These are phyloP conservation scores for Suillus clintonianus DNA, from an alignment of 768 basidiomycete genomes.

Conservation along the genomic window DNA sequence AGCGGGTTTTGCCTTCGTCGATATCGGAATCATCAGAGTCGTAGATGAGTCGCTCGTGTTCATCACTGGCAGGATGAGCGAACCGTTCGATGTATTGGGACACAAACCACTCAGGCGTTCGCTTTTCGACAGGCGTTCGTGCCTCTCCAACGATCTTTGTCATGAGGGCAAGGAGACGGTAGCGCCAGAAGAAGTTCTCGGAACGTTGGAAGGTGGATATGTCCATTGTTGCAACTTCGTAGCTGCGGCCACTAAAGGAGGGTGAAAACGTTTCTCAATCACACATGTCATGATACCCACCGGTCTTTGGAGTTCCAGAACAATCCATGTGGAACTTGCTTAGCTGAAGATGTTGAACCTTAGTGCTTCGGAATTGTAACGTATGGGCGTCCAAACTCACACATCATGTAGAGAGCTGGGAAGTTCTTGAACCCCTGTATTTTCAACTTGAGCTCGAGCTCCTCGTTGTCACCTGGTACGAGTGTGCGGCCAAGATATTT, in stretches of 20 bases:
- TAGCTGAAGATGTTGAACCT: slow-evolving; percentile 19
- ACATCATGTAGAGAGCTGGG: slow-evolving; percentile 42
- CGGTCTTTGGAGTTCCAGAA: slow-evolving; percentile 29
- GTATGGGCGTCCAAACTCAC: slow-evolving; percentile 22
- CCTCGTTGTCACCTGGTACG: slow-evolving; percentile 8
- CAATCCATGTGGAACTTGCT: slow-evolving; percentile 31
- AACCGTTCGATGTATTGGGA: slow-evolving; percentile 38
- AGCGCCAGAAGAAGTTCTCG: slow-evolving; percentile 53
- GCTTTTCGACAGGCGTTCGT: slow-evolving; percentile 34
- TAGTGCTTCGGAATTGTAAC: background rate
- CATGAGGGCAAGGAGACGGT: slow-evolving; percentile 49
- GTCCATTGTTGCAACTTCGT: slow-evolving; percentile 49
- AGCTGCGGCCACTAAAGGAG: slow-evolving; percentile 41
- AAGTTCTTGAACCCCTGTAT: slow-evolving; percentile 44
- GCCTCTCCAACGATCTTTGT: slow-evolving; percentile 40
- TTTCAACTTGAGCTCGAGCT: slow-evolving; percentile 37
- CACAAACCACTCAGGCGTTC: slow-evolving; percentile 54
- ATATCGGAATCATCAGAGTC: slow-evolving; percentile 26
- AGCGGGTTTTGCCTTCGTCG: slow-evolving; percentile 30
- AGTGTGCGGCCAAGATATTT: slow-evolving; percentile 7
- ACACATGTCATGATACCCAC: slow-evolving; percentile 19
- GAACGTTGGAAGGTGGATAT: slow-evolving; percentile 42
- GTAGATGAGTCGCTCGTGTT: slow-evolving; percentile 36
- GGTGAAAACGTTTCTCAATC: slow-evolving; percentile 5
- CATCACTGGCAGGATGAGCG: slow-evolving; percentile 28